Conservation (phyloP, 164 flowering plant species). For the Aristolochia fimbriata region DNA sequence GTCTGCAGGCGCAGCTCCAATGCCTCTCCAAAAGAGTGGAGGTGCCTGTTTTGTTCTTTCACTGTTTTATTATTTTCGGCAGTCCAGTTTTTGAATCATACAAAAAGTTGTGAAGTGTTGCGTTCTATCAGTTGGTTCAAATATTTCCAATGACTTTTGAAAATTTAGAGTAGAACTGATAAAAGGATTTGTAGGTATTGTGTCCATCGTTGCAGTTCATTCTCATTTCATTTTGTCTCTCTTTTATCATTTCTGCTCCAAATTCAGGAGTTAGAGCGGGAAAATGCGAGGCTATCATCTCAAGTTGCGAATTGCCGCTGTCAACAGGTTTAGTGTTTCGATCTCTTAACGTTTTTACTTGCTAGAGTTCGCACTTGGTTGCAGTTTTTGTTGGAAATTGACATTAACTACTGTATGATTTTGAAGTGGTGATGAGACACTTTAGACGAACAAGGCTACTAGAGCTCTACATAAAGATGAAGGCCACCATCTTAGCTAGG, state of each 20-base stretch:
- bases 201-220: not conserved
- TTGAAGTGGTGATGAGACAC: not conserved
- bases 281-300: conserved; percentile 39
- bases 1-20: conserved; percentile 9
- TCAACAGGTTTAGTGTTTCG: conserved; percentile 27
- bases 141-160: not conserved
- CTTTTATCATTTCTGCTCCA: not conserved
- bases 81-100: not conserved
- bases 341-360: not conserved
- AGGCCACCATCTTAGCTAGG: too few species aligned
- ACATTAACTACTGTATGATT: not conserved
- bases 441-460: too few species aligned
- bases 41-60: conserved; percentile 5
- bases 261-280: conserved; percentile 52
- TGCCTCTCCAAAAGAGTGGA: conserved; percentile 16
- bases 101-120: not conserved
- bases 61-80: not conserved
- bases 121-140: not conserved
- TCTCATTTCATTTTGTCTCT: not conserved
- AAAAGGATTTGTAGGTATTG: not conserved
- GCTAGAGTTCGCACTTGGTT: not conserved
- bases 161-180: too few species aligned
- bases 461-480: too few species aligned
- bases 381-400: too few species aligned
- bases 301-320: conserved; percentile 43